Evolutionary conservation across 1,139 yeast species (phyloP).

Genomic region (Blastobotrys indianensis): DNA sequence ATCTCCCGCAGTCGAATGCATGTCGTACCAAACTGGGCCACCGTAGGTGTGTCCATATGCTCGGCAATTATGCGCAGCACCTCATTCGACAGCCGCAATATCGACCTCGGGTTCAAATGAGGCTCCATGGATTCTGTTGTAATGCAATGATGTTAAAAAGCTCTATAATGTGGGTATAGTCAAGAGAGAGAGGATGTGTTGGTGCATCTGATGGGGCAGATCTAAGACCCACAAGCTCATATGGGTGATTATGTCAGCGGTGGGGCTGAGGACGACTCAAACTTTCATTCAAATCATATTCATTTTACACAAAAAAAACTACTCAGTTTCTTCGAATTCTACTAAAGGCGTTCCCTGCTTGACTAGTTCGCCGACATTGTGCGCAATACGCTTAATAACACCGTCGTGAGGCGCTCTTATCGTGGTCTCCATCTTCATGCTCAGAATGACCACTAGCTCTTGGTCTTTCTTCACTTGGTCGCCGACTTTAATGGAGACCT

Average conservation of each 20-base stretch:
- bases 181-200: too few relatives aligned
- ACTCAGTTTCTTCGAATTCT: conserved; percentile 28
- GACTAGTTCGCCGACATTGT: conserved; percentile 30
- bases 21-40: conserved; percentile 4
- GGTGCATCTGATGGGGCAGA: too few relatives aligned
- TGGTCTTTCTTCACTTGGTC: conserved; percentile 34
- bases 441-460: conserved; percentile 37
- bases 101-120: not conserved
- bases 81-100: conserved; percentile 7
- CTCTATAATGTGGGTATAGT: too few relatives aligned
- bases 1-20: conserved; percentile 5
- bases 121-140: not conserved
- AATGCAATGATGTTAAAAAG: too few relatives aligned
- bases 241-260: too few relatives aligned
- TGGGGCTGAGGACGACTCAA: too few relatives aligned
- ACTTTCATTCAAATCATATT: too few relatives aligned
- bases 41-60: conserved; percentile 7
- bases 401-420: conserved; percentile 32
- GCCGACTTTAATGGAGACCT: conserved; percentile 30
- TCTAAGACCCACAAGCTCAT: too few relatives aligned
- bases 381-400: conserved; percentile 28
- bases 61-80: conserved; percentile 5
- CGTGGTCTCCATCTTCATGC: conserved; percentile 46
- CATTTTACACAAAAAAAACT: too few relatives aligned
- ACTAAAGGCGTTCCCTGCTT: conserved; percentile 33